These are phyloP conservation scores for Prunus mongolica DNA, from an alignment of 306 rosid genomes.

Conservation along the genomic window DNA sequence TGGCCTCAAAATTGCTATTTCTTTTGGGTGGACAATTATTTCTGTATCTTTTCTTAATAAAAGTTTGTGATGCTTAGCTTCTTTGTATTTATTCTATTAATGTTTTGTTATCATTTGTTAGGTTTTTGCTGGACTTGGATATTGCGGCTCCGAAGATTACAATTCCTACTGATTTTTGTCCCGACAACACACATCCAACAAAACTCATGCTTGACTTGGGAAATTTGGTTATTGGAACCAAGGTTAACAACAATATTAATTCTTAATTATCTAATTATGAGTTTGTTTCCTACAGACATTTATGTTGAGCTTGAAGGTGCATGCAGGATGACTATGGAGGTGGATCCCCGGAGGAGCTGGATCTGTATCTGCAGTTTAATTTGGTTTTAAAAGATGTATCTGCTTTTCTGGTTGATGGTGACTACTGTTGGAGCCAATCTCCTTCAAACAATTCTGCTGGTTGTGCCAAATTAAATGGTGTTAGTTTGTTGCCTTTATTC, in stretches of 20 bases:
- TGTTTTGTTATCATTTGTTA: slow-evolving; percentile 32
- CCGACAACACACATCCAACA: slow-evolving; percentile 63
- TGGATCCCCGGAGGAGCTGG: slow-evolving; percentile 51
- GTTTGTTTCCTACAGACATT: slow-evolving; percentile 10
- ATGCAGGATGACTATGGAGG: slow-evolving; percentile 61
- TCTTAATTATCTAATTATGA: slow-evolving; percentile 5
- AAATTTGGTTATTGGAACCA: slow-evolving; percentile 71
- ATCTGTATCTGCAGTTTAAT: slow-evolving; percentile 84
- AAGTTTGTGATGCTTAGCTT: background rate
- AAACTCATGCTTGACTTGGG: slow-evolving; percentile 94
- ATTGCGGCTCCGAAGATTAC: slow-evolving; percentile 98
- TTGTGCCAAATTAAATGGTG: slow-evolving; percentile 29
- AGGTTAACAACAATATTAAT: slow-evolving; percentile 41
- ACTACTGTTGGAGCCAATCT: slow-evolving; percentile 69
- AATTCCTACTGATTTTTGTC: slow-evolving; percentile 86
- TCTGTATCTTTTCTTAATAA: background rate
- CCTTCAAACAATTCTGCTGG: slow-evolving; percentile 31
- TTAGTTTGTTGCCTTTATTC: slow-evolving; percentile 67
- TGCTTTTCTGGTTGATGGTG: slow-evolving; percentile 95
- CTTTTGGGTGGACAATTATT: background rate
- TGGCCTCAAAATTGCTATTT: background rate
- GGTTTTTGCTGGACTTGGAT: slow-evolving; percentile 92
- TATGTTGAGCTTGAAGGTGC: slow-evolving; percentile 9
- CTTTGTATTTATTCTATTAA: slow-evolving; percentile 10
- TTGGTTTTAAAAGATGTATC: slow-evolving; percentile 87